Conservation (phyloP, 2,329 filamentous ascomycete species). For the Aspergillus versicolor region DNA sequence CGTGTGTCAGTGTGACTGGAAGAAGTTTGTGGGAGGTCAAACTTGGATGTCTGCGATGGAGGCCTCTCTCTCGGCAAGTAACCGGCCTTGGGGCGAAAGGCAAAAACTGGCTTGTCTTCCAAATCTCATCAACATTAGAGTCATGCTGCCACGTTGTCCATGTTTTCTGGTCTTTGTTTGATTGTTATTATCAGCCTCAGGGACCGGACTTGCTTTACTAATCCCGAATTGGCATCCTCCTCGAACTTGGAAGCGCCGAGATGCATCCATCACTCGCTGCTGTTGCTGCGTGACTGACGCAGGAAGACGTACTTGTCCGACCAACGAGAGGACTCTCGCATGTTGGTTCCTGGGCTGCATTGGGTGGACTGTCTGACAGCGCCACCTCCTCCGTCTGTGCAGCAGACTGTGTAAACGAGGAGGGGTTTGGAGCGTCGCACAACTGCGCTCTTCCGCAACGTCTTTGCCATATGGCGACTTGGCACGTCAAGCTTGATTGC, state of each 20-base stretch:
- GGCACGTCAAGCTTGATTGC: neutral
- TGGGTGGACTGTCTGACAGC: neutral
- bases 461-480: conserved; percentile 1
- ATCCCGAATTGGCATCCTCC: neutral
- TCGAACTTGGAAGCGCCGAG: conserved; percentile 2
- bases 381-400: too few relatives aligned
- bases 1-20: neutral
- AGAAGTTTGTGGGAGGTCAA: neutral
- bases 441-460: neutral
- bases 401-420: neutral
- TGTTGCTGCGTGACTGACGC: neutral
- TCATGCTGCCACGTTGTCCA: conserved; percentile 1
- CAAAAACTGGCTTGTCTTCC: too few relatives aligned
- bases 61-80: too few relatives aligned
- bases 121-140: neutral
- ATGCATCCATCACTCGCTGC: neutral
- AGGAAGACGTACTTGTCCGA: neutral
- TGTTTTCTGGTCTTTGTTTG: neutral
- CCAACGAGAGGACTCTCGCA: neutral
- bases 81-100: too few relatives aligned
- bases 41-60: neutral
- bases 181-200: conserved; percentile 1
- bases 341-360: neutral
- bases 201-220: neutral
- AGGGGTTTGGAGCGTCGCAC: neutral